Evolutionary conservation across 1,284 basidiomycete species (phyloP), one percentile per base, ranked within the genome.

Genomic region (Ceratobasidium sp.): DNA sequence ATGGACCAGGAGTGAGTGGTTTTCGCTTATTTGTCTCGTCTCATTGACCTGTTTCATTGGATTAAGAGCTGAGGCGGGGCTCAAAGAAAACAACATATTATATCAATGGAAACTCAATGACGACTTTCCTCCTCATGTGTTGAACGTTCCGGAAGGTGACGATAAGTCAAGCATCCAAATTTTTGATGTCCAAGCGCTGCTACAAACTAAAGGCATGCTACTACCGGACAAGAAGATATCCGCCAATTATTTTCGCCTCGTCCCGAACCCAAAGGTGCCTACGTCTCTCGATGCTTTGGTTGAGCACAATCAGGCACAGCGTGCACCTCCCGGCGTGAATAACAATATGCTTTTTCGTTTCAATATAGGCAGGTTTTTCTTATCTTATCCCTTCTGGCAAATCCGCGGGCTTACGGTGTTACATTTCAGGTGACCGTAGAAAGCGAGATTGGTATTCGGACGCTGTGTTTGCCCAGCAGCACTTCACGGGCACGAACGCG

Each of bases 381-480:
- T 4, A 15, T 60, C 20, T 9, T 26, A 60, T 60, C 26, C n/a
- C 33, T 33, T 33, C 33, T 33, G 39, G 15, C 10, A 33, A 1
- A 33, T 60, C n/a, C 13, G 33, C 12, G 6, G n/a, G 12, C 9
- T 60, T 60, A 60, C 33, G 58, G 58, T 60, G 3, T 13, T 60
- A 2, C 39, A 1, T n/a, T 33, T 2, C 58, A 60, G 58, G 58
- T 2, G 58, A 60, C 58, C 58, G 58, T 15, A 60, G 10, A 12
- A 60, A 26, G 39, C 55, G 26, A 15, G 76, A 55, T 12, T 79
- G 78, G 78, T 79, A 79, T 61, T 67, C 78, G 44, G 78, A 79
- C 53, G 73, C 76, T 28, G 49, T 53, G 20, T 79, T 79, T 68
- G 78, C 72, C n/a, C 78, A 79, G 53, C 78, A 79, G 64, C 56